These are phyloP conservation scores for Mrakiaceae sp. DNA, from an alignment of 1,284 basidiomycete genomes.

Conservation along the genomic window DNA sequence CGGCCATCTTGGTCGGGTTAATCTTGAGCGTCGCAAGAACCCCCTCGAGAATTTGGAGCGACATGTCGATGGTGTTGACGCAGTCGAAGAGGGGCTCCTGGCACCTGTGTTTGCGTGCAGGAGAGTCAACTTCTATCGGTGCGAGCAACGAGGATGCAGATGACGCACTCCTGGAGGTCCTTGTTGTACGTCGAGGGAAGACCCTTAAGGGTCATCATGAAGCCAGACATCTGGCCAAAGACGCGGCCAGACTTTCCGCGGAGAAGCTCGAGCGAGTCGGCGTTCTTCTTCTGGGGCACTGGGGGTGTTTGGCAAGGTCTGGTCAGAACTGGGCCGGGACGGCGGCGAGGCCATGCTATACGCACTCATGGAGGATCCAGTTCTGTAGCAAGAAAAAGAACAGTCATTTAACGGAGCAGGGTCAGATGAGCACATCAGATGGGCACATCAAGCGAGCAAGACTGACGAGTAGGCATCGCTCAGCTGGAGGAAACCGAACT, in stretches of 20 bases:
- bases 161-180: conserved; percentile 81
- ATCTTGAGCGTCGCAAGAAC: conserved; percentile 83
- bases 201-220: conserved; percentile 95
- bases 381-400: conserved; percentile 42
- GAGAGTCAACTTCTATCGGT: background rate
- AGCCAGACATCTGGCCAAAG: conserved; percentile 95
- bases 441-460: background rate
- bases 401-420: background rate
- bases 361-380: conserved; percentile 81
- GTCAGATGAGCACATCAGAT: background rate
- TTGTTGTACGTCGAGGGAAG: conserved; percentile 98
- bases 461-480: conserved; percentile 88
- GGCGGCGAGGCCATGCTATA: too few relatives aligned
- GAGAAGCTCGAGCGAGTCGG: conserved; percentile 75
- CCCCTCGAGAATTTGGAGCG: conserved; percentile 84
- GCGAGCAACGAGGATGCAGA: background rate
- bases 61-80: conserved; percentile 81
- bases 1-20: conserved; percentile 76
- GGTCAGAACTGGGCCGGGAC: too few relatives aligned
- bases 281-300: conserved; percentile 95
- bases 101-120: conserved; percentile 59
- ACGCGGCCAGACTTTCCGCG: conserved; percentile 90
- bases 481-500: conserved; percentile 88
- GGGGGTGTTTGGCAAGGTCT: conserved; percentile 29
- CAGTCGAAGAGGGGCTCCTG: conserved; percentile 95